Evolutionary conservation across 352 stramenopile species (phyloP), one percentile per base, ranked within the genome.

Genomic region (Phytophthora multivora): DNA sequence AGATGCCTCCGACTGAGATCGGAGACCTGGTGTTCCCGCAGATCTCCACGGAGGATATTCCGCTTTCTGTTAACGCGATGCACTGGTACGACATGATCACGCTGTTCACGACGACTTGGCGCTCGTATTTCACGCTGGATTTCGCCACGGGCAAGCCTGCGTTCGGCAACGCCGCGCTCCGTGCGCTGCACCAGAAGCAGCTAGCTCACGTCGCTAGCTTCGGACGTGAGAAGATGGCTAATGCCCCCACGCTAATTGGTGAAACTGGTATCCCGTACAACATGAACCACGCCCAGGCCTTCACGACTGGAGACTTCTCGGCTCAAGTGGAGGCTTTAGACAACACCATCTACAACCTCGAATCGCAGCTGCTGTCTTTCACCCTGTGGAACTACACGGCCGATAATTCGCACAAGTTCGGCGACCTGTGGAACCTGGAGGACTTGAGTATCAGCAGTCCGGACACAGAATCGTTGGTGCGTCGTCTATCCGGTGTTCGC

Each of bases 21-120:
- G 76, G 65, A 18, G 16, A 50, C n/a, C 70, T 67, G 35, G 66
- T 71, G 57, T 91, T 93, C 66, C 84, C 84, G 2, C 60, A 85
- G 2, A 81, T 93, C 48, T 61, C 69, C 1, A 64, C 65, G 2
- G 72, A 65, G 5, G 63, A 74, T 18, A 57, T 91, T 18, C 79
- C 84, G 5, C 71, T 71, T 26, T 75, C 80, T 0, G 76, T 91
- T 19, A 93, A 93, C 48, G 84, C 84, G 5, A 93, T 79, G 21
- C 90, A 97, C 64, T 96, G 88, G 82, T 97, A 97, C 67, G 89
- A 97, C 51, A 72, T 80, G 11, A 75, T 93, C 12, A 97, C 89
- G 46, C 69, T 97, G 3, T 93, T 97, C 36, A 56, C 90, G 6
- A 83, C 80, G 18, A 63, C 52, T 5, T 93, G 80, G 79, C 51